These are phyloP conservation scores for Pleurotus giganteus DNA, from an alignment of 768 basidiomycete genomes.

Conservation along the genomic window DNA sequence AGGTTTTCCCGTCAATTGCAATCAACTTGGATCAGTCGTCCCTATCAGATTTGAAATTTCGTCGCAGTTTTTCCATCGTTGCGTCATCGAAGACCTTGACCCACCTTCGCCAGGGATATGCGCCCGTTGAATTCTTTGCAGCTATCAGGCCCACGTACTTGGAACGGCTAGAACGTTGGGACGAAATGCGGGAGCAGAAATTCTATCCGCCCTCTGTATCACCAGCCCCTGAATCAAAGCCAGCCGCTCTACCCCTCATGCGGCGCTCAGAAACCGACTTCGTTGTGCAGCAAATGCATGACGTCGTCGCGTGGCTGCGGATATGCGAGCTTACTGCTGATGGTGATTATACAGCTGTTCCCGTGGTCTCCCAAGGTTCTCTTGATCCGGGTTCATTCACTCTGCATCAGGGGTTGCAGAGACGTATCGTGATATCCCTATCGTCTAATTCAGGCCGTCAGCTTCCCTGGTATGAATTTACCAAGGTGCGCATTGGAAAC, in stretches of 20 bases:
- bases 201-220: slow-evolving; percentile 36
- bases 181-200: slow-evolving; percentile 83
- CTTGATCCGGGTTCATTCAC: slow-evolving; percentile 85
- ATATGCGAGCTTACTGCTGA: slow-evolving; percentile 84
- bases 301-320: slow-evolving; percentile 86
- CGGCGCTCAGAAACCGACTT: slow-evolving; percentile 93
- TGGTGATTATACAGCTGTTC: slow-evolving; percentile 81
- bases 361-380: slow-evolving; percentile 70
- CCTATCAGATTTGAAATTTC: slow-evolving; percentile 79
- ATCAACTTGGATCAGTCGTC: slow-evolving; percentile 73
- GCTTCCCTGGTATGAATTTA: slow-evolving; percentile 83
- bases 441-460: slow-evolving; percentile 88
- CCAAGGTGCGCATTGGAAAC: slow-evolving; percentile 75
- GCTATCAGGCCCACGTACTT: slow-evolving; percentile 78
- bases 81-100: slow-evolving; percentile 69
- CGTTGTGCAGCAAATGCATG: slow-evolving; percentile 82
- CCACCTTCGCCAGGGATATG: slow-evolving; percentile 75
- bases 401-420: slow-evolving; percentile 91
- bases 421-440: slow-evolving; percentile 72
- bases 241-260: slow-evolving; percentile 64
- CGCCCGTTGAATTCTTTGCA: slow-evolving; percentile 90
- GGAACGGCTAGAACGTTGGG: slow-evolving; percentile 90
- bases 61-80: slow-evolving; percentile 77
- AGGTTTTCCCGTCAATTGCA: slow-evolving; percentile 73
- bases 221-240: slow-evolving; percentile 36